Conservation (phyloP, 2,329 filamentous ascomycete genomes). For the Arthrocladium fulminans region DNA sequence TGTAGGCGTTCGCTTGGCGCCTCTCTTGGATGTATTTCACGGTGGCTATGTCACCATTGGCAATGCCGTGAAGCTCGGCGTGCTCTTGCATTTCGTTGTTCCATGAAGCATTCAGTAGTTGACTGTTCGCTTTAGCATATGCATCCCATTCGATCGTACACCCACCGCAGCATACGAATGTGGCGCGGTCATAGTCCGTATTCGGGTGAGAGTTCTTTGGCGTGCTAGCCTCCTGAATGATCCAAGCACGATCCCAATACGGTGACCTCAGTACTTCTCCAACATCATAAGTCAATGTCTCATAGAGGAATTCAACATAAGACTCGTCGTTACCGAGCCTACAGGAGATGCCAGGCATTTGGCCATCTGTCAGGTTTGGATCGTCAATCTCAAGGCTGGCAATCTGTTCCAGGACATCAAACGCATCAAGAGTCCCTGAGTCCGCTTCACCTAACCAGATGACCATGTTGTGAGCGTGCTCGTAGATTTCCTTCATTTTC, state of each 20-base stretch:
- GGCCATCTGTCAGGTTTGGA: not conserved
- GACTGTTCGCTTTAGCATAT: not conserved
- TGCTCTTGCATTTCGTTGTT: not conserved
- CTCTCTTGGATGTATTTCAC: not conserved
- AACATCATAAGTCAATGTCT: not conserved
- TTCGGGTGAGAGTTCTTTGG: not conserved
- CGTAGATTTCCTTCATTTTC: slow-evolving; percentile 12
- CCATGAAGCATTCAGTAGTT: not conserved
- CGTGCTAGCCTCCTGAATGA: not conserved
- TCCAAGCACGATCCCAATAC: not conserved
- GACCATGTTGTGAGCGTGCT: slow-evolving; percentile 7
- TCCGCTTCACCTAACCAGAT: slow-evolving; percentile 11
- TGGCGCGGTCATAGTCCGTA: not conserved
- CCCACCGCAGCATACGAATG: not conserved
- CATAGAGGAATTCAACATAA: not conserved
- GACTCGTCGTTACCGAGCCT: not conserved
- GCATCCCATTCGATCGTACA: not conserved
- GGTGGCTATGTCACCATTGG: not conserved
- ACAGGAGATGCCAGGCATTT: not conserved
- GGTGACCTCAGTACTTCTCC: not conserved
- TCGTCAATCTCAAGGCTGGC: not conserved
- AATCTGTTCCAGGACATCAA: not conserved
- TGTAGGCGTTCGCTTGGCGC: not conserved
- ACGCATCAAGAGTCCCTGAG: not conserved
- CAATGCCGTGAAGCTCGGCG: not conserved